Evolutionary conservation across 2,329 filamentous ascomycete species (phyloP).

Genomic region (Alternaria hordeiaustralica): DNA sequence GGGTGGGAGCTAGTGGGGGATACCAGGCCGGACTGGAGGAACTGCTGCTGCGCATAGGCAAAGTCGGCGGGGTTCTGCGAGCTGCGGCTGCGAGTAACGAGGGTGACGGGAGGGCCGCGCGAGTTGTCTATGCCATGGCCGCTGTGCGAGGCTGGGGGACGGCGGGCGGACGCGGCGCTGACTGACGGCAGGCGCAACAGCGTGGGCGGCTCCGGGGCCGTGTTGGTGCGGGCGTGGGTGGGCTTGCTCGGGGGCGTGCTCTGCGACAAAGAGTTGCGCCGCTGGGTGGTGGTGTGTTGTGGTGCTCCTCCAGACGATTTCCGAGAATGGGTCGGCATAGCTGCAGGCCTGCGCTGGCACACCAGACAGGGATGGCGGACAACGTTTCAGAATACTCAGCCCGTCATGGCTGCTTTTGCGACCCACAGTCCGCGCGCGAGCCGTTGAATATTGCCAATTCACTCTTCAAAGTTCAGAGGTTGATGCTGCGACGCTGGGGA

Average conservation of each 20-base stretch:
- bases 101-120: slow-evolving; percentile 58
- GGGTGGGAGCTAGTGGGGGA: slow-evolving; percentile 30
- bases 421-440: slow-evolving; percentile 21
- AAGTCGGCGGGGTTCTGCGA: slow-evolving; percentile 38
- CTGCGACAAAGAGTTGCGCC: slow-evolving; percentile 14
- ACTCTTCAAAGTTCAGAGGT: slow-evolving; percentile 13
- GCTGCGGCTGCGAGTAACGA: slow-evolving; percentile 48
- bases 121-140: slow-evolving; percentile 59
- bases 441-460: slow-evolving; percentile 19
- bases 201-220: slow-evolving; percentile 30
- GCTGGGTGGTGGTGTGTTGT: slow-evolving; percentile 11
- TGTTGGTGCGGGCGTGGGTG: slow-evolving; percentile 33
- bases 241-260: slow-evolving; percentile 16
- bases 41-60: slow-evolving; percentile 38
- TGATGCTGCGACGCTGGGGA: slow-evolving; percentile 17
- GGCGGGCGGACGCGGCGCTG: slow-evolving; percentile 38
- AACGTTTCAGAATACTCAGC: slow-evolving; percentile 21
- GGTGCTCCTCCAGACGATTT: slow-evolving; percentile 20
- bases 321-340: slow-evolving; percentile 25
- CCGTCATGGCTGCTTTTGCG: slow-evolving; percentile 29
- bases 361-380: slow-evolving; percentile 26
- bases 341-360: slow-evolving; percentile 26
- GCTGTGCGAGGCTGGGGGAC: slow-evolving; percentile 57
- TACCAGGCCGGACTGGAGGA: slow-evolving; percentile 28
- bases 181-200: slow-evolving; percentile 43